Conservation (phyloP, 495 filamentous ascomycete genomes). For the Penicillium fimorum region DNA sequence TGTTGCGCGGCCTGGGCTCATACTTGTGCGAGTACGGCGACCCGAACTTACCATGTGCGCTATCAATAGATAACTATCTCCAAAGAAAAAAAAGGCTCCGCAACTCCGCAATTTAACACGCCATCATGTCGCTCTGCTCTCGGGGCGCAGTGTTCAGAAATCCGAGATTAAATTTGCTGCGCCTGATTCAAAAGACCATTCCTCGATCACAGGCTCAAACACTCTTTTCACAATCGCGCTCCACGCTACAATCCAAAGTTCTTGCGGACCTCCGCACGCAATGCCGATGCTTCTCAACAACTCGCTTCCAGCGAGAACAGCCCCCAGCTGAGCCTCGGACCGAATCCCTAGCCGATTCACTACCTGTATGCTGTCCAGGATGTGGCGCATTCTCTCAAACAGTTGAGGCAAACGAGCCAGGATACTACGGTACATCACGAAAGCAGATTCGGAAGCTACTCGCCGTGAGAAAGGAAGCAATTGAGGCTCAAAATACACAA, state of each 20-base stretch:
- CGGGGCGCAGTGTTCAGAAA: slow-evolving; percentile 29
- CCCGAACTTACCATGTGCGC: slow-evolving; percentile 3
- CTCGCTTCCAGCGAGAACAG: slow-evolving; percentile 1
- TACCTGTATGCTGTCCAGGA: slow-evolving; percentile 66
- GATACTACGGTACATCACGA: slow-evolving; percentile 66
- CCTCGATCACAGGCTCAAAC: neutral
- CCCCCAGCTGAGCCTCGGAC: slow-evolving; percentile 6
- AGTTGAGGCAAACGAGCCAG: slow-evolving; percentile 63
- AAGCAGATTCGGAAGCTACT: slow-evolving; percentile 43
- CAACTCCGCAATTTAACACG: slow-evolving; percentile 16
- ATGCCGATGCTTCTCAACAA: slow-evolving; percentile 27
- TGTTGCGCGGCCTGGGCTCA: neutral
- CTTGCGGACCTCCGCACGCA: slow-evolving; percentile 9
- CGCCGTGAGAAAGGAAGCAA: slow-evolving; percentile 42
- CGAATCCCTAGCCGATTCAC: slow-evolving; percentile 16
- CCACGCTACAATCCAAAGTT: slow-evolving; percentile 7
- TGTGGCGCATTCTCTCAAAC: slow-evolving; percentile 86
- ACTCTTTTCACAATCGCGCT: neutral
- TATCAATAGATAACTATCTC: slow-evolving; percentile 28
- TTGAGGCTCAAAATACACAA: slow-evolving; percentile 29
- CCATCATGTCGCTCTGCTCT: slow-evolving; percentile 35
- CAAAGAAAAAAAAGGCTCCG: slow-evolving; percentile 24
- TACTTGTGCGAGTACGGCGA: neutral
- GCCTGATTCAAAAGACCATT: neutral
- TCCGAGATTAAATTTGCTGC: slow-evolving; percentile 9